Evolutionary conservation across 805 yeast genomes (phyloP).

Genomic region (Lachancea lanzarotensis): DNA sequence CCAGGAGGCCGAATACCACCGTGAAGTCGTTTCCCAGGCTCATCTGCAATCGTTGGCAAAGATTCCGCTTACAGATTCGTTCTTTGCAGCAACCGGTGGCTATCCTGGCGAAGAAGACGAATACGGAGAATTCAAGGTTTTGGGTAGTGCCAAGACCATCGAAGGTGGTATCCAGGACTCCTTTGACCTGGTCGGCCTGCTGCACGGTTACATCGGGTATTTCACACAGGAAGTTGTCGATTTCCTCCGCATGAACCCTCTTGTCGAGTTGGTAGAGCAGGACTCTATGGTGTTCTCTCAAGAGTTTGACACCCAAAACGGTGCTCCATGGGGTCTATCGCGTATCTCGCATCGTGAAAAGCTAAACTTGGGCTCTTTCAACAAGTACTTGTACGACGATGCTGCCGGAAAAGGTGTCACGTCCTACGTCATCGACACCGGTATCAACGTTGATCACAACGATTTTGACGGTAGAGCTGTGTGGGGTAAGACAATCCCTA

Average conservation of each 20-base stretch:
- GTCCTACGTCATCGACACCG: constrained; percentile 85
- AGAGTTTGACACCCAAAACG: constrained; percentile 62
- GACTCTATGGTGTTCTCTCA: constrained; percentile 65
- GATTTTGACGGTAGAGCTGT: constrained; percentile 80
- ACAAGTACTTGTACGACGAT: constrained; percentile 64
- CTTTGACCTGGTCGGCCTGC: constrained; percentile 50
- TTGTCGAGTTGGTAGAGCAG: constrained; percentile 63
- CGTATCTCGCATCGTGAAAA: constrained; percentile 79
- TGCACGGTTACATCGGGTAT: constrained; percentile 80
- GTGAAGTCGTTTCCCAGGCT: constrained; percentile 52
- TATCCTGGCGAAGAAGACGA: constrained; percentile 12
- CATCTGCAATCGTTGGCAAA: constrained; percentile 42
- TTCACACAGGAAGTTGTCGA: constrained; percentile 73
- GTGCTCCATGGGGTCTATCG: constrained; percentile 93
- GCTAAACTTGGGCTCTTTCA: constrained; percentile 60
- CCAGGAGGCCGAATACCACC: constrained; percentile 56
- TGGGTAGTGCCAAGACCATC: constrained; percentile 7
- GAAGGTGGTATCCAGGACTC: constrained; percentile 53
- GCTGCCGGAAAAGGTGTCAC: constrained; percentile 80
- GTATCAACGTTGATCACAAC: constrained; percentile 65
- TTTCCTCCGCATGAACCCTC: constrained; percentile 59
- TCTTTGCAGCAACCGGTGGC: constrained; percentile 32
- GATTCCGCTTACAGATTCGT: constrained; percentile 32
- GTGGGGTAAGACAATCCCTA: constrained; percentile 81
- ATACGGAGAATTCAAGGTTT: constrained; percentile 4